These are phyloP conservation scores for Urtica urens DNA, from an alignment of 306 rosid species.

Conservation along the genomic window DNA sequence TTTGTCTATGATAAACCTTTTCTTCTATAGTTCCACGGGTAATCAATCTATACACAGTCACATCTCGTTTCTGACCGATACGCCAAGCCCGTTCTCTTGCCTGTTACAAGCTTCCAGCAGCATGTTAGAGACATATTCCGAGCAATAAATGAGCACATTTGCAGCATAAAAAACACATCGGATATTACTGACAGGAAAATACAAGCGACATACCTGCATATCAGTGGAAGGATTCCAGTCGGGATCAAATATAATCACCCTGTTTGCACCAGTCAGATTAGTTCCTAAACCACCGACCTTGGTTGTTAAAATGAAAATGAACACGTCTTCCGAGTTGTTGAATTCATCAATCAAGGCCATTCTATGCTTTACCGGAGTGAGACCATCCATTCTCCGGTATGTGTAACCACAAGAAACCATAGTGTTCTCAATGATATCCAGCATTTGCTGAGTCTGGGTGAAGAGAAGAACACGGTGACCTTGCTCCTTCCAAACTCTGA, in stretches of 20 bases:
- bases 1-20: conserved; percentile 94
- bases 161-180: too few species aligned
- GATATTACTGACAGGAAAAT: too few species aligned
- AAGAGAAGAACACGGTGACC: conserved; percentile 94
- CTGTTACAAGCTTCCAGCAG: conserved; percentile 34
- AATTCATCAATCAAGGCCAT: conserved; percentile 98
- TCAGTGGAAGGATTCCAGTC: conserved; percentile 99
- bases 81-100: conserved; percentile 99
- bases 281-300: conserved; percentile 98
- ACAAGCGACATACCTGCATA: conserved; percentile 50
- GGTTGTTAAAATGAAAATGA: conserved; percentile 83
- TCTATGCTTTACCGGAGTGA: conserved; percentile 78
- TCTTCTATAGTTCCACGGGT: conserved; percentile 96
- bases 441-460: conserved; percentile 91
- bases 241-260: conserved; percentile 92
- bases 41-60: conserved; percentile 81
- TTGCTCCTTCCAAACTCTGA: conserved; percentile 95
- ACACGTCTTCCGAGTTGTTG: conserved; percentile 62
- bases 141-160: too few species aligned
- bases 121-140: too few species aligned
- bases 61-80: conserved; percentile 95
- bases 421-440: conserved; percentile 70
- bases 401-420: conserved; percentile 42
- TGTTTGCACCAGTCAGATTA: conserved; percentile 83
- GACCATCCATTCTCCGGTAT: conserved; percentile 92